Evolutionary conservation across 495 filamentous ascomycete genomes (phyloP).

Genomic region (Podospora comata): DNA sequence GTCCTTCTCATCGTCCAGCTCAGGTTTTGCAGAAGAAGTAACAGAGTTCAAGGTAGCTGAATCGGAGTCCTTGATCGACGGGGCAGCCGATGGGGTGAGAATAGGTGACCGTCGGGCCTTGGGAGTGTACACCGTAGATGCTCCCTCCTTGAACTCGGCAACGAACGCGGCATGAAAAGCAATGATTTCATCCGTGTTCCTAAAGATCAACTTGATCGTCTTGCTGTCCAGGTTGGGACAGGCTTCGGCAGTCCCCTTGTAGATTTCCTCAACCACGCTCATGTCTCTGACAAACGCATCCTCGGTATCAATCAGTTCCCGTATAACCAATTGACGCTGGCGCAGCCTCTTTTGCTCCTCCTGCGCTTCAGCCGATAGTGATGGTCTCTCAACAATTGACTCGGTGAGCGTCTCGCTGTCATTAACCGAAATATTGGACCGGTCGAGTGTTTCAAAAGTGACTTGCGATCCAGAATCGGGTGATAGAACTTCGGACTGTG

Average conservation of each 20-base stretch:
- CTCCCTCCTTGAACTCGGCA: constrained; percentile 72
- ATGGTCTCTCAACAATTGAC: constrained; percentile 18
- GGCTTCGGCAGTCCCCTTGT: constrained; percentile 87
- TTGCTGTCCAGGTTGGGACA: constrained; percentile 73
- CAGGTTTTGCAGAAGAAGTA: constrained; percentile 29
- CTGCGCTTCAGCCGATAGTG: constrained; percentile 28
- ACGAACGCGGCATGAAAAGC: constrained; percentile 76
- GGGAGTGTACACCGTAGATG: constrained; percentile 65
- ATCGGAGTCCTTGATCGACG: constrained; percentile 28
- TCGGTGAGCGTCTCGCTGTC: constrained; percentile 13
- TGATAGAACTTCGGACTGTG: constrained; percentile 34
- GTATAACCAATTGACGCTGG: constrained; percentile 73
- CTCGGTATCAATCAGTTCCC: constrained; percentile 91
- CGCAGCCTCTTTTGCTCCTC: constrained; percentile 48
- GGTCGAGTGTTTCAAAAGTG: constrained; percentile 32
- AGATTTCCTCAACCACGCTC: constrained; percentile 94
- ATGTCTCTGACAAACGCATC: constrained; percentile 83
- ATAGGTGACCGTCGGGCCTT: constrained; percentile 44
- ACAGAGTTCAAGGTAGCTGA: constrained; percentile 32
- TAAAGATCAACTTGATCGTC: constrained; percentile 83
- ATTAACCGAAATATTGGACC: constrained; percentile 19
- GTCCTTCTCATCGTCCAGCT: constrained; percentile 58
- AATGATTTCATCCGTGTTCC: constrained; percentile 83
- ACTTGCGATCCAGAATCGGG: constrained; percentile 36
- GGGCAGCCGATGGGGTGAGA: constrained; percentile 26